A percentile compares a stretch with the other conserved stretches of the same genome.
Conservation (phyloP, 768 basidiomycete genomes). For the Hygrophorus russula region DNA sequence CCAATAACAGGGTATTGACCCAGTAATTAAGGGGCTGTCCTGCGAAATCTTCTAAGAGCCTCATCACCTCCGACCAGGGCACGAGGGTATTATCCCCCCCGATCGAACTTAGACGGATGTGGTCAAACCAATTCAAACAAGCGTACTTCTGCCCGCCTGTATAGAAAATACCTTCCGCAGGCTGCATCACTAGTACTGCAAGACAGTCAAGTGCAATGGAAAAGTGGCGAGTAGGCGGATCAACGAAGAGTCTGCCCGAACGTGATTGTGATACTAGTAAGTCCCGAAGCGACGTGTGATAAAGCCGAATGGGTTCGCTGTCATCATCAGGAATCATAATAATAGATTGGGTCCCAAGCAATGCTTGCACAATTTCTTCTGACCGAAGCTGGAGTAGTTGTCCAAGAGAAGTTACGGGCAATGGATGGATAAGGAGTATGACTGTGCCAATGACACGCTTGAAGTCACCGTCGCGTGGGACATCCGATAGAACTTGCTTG, state of each 20-base stretch:
- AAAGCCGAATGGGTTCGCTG: constrained; percentile 15
- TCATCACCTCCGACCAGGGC: background rate
- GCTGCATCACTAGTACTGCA: background rate
- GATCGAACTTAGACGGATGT: background rate
- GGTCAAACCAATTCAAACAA: constrained; percentile 1
- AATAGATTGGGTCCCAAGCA: constrained; percentile 7
- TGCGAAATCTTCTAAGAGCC: background rate
- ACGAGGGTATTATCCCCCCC: background rate
- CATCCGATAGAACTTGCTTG: constrained; percentile 1
- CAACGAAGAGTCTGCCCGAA: constrained; percentile 18
- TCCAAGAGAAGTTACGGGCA: background rate
- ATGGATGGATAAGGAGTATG: background rate
- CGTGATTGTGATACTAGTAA: constrained; percentile 20
- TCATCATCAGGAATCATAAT: constrained; percentile 6
- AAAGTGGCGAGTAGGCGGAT: constrained; percentile 7
- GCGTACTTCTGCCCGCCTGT: background rate
- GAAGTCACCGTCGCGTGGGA: background rate
- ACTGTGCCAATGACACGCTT: constrained; percentile 3
- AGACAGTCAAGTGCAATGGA: background rate
- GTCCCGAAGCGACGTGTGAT: constrained; percentile 22
- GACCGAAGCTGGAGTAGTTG: constrained; percentile 4
- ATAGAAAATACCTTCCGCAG: background rate
- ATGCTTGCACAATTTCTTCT: background rate
- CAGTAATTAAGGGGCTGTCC: background rate
- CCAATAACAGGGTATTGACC: background rate